Conservation (phyloP, 805 yeast species). For the Sugiyamaella smithiae region DNA sequence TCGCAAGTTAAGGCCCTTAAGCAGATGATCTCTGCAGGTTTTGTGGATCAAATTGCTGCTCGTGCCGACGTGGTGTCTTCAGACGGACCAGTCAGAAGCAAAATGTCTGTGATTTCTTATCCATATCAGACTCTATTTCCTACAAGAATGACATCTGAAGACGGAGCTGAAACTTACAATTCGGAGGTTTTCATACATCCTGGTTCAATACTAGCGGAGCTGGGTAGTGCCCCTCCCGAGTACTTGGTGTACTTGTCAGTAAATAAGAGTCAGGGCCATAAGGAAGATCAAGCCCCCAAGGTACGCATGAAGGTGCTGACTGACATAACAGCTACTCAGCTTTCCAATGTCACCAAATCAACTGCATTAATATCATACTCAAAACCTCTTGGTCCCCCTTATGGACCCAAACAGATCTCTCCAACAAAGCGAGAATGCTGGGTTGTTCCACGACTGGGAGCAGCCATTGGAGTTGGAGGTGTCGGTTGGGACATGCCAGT, state of each 20-base stretch:
- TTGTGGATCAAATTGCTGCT: constrained; percentile 83
- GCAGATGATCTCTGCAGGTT: constrained; percentile 92
- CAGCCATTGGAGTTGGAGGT: constrained; percentile 76
- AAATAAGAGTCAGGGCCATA: constrained; percentile 49
- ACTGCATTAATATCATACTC: constrained; percentile 78
- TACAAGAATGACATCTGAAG: constrained; percentile 8
- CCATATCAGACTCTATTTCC: constrained; percentile 58
- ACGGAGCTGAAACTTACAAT: constrained; percentile 41
- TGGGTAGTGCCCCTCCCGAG: constrained; percentile 74
- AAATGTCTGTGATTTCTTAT: constrained; percentile 47
- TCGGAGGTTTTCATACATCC: constrained; percentile 76
- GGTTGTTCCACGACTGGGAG: constrained; percentile 89
- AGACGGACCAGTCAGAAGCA: constrained; percentile 59
- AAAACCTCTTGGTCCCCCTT: constrained; percentile 87
- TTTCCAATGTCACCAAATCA: constrained; percentile 71
- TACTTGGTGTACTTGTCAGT: constrained; percentile 72
- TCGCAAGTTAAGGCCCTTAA: constrained; percentile 73
- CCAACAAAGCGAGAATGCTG: constrained; percentile 77
- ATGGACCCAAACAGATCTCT: constrained; percentile 69
- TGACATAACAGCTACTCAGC: constrained; percentile 68
- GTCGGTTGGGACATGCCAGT: constrained; percentile 91
- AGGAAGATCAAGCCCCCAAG: constrained; percentile 43
- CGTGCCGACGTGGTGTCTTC: constrained; percentile 72
- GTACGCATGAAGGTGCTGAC: constrained; percentile 65
- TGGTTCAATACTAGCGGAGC: constrained; percentile 54